Conservation (phyloP, 2,329 filamentous ascomycete genomes). For the Xylariaceae sp. region DNA sequence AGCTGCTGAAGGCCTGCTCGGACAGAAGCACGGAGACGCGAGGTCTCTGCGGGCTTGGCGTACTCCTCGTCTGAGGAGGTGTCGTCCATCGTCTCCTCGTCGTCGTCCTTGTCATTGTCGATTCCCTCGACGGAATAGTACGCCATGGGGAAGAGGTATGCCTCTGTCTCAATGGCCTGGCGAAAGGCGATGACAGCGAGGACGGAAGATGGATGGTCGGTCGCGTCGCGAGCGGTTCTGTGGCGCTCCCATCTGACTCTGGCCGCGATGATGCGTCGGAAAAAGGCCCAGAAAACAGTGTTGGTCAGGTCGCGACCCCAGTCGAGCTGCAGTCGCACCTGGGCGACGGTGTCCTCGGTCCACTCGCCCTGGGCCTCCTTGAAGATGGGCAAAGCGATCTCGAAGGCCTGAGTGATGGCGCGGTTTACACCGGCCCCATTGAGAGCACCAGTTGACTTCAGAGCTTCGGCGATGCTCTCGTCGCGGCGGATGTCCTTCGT, state of each 20-base stretch:
- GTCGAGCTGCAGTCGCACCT: background rate
- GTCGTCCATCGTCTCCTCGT: too few species aligned
- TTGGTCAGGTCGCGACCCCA: background rate
- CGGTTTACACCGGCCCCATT: background rate
- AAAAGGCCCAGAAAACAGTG: background rate
- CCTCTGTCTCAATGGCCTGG: background rate
- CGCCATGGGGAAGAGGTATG: too few species aligned
- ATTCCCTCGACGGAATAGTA: too few species aligned
- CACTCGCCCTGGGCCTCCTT: background rate
- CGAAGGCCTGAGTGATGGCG: background rate
- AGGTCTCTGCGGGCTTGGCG: too few species aligned
- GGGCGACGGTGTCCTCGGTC: background rate
- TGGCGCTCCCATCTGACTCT: background rate
- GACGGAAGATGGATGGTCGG: background rate
- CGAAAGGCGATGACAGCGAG: background rate
- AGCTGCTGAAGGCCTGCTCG: too few species aligned
- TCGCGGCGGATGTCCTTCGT: background rate
- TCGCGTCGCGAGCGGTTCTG: background rate
- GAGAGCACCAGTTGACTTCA: background rate
- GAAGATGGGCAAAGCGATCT: background rate
- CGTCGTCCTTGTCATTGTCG: too few species aligned
- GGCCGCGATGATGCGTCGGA: background rate
- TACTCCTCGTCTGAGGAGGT: too few species aligned
- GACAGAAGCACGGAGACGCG: too few species aligned
- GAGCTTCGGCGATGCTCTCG: background rate